Percentiles rank a stretch among this genome's conserved stretches.
Evolutionary conservation across 192 early-diverging fungal species (phyloP).

Genomic region (Coemansia sp.): DNA sequence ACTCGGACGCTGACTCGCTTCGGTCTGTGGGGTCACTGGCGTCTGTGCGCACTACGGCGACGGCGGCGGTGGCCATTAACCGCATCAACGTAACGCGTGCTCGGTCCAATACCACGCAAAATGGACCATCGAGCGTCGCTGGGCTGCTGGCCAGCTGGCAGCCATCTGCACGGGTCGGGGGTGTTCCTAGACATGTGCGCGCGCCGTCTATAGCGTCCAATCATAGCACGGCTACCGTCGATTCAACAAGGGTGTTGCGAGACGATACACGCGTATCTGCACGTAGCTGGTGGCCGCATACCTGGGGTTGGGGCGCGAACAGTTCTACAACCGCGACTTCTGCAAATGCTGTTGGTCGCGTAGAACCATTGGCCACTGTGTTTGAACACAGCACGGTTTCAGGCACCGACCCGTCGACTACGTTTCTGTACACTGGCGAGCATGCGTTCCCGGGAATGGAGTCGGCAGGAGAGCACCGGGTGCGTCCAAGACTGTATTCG

Average conservation of each 20-base stretch:
- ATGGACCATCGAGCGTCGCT: neutral
- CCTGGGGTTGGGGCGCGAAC: constrained; percentile 22
- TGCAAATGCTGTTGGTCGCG: neutral
- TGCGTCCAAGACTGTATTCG: too few relatives aligned
- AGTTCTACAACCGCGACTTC: neutral
- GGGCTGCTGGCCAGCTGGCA: constrained; percentile 9
- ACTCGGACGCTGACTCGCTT: constrained; percentile 43
- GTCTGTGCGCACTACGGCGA: constrained; percentile 39
- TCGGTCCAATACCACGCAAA: constrained; percentile 10
- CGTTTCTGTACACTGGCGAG: constrained; percentile 47
- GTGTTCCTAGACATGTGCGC: constrained; percentile 10
- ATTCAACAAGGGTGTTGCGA: constrained; percentile 34
- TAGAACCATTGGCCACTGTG: neutral
- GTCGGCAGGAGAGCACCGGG: too few relatives aligned
- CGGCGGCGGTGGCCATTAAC: constrained; percentile 26
- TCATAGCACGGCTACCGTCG: constrained; percentile 20
- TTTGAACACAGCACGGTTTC: constrained; percentile 9
- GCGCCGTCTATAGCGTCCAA: constrained; percentile 26
- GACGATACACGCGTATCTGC: constrained; percentile 36
- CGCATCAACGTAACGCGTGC: constrained; percentile 5
- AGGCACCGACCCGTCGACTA: constrained; percentile 26
- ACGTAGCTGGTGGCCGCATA: constrained; percentile 40
- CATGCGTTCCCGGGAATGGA: constrained; percentile 30
- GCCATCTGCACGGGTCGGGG: neutral
- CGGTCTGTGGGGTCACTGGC: constrained; percentile 35